Percentiles rank a stretch among this genome's conserved stretches.
phyloP scores from a whole-genome alignment of 225 moss, liverwort and hornwort species.

The Bryoerythrophyllum caledonicum region DNA sequence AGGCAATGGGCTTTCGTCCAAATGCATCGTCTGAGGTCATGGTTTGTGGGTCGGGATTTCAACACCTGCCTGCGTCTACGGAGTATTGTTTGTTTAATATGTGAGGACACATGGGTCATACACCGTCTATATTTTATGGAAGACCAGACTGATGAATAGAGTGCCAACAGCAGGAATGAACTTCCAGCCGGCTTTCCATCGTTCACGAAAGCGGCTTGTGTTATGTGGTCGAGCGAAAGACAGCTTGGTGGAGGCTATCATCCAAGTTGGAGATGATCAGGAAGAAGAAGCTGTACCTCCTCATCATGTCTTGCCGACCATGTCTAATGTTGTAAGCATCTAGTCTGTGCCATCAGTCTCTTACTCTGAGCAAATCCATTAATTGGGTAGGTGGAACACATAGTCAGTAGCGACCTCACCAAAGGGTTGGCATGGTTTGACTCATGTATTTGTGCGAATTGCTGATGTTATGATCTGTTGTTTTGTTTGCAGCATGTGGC shows the following conservation, averaged over 20 bases:
- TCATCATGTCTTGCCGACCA: constrained; percentile 87
- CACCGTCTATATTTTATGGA: neutral
- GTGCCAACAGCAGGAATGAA: constrained; percentile 56
- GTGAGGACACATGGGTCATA: neutral
- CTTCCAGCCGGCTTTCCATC: constrained; percentile 48
- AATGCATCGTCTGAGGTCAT: constrained; percentile 16
- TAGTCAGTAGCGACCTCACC: constrained; percentile 13
- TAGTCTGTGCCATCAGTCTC: constrained; percentile 17
- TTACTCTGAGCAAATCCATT: constrained; percentile 15
- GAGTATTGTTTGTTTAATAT: constrained; percentile 16
- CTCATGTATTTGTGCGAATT: neutral
- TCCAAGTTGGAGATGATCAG: constrained; percentile 93
- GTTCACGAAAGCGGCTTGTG: constrained; percentile 80
- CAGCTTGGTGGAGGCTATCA: constrained; percentile 87
- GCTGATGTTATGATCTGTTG: constrained; percentile 29
- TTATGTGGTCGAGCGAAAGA: constrained; percentile 94
- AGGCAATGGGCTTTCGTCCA: constrained; percentile 8
- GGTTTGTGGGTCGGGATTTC: neutral
- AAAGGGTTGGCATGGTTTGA: constrained; percentile 13
- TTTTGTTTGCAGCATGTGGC: constrained; percentile 81
- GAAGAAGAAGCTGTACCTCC: constrained; percentile 83
- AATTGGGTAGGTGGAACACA: constrained; percentile 7
- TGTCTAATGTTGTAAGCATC: constrained; percentile 86
- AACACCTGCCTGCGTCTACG: constrained; percentile 14
- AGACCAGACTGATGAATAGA: constrained; percentile 24